Percentiles rank a stretch among this genome's conserved stretches.
Evolutionary conservation across 2,329 filamentous ascomycete species (phyloP).

Genomic region (Alternaria gaisen): DNA sequence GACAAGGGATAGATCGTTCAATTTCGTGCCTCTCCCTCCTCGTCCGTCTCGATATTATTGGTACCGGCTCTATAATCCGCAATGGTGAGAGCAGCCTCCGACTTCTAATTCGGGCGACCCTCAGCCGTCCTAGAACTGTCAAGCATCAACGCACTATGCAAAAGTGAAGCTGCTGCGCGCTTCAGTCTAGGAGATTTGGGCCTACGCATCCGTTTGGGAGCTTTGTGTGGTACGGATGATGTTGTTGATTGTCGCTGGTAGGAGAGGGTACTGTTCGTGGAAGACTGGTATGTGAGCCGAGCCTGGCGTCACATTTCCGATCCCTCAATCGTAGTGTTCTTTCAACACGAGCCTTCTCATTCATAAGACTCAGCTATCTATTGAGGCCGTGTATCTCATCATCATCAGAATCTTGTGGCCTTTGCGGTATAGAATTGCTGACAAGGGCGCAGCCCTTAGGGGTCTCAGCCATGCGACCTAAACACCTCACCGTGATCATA

Average conservation of each 20-base stretch:
- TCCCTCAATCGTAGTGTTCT: background rate
- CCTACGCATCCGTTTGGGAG: constrained; percentile 17
- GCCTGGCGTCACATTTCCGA: background rate
- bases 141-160: constrained; percentile 10
- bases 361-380: background rate
- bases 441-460: background rate
- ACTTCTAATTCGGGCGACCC: constrained; percentile 13
- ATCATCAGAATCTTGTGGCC: background rate
- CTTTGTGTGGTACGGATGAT: constrained; percentile 14
- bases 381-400: background rate
- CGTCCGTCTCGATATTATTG: constrained; percentile 1
- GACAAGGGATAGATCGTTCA: constrained; percentile 7
- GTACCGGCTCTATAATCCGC: constrained; percentile 6
- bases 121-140: constrained; percentile 14
- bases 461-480: background rate
- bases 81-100: constrained; percentile 8
- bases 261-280: constrained; percentile 10
- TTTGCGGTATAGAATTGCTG: background rate
- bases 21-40: constrained; percentile 3
- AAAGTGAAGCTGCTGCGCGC: constrained; percentile 12
- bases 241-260: constrained; percentile 1
- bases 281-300: constrained; percentile 1
- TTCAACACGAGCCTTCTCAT: background rate
- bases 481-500: background rate
- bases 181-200: constrained; percentile 19